Percentiles rank a stretch among this genome's conserved stretches.
These are phyloP conservation scores for Triangularia verruculosa DNA, from an alignment of 2,329 filamentous ascomycete genomes.

Conservation along the genomic window DNA sequence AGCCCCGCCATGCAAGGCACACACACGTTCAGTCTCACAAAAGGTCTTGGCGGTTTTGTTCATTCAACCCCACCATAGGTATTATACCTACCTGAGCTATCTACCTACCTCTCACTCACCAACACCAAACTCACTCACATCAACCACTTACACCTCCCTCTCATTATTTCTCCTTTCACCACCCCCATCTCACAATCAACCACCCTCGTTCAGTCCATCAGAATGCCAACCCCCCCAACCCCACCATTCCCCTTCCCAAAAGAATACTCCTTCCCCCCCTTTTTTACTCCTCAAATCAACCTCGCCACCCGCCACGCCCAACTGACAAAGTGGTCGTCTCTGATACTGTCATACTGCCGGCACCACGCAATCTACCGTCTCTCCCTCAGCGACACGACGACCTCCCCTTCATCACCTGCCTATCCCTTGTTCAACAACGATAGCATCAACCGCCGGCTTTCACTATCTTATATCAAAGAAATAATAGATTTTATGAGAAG, in stretches of 20 bases:
- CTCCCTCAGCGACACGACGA: constrained; percentile 56
- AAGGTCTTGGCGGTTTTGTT: not conserved
- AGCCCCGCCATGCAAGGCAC: not conserved
- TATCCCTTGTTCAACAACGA: constrained; percentile 56
- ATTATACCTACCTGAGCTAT: too few relatives aligned
- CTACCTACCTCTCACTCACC: not conserved
- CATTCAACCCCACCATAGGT: not conserved
- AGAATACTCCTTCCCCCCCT: constrained; percentile 75
- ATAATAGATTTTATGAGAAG: constrained; percentile 58
- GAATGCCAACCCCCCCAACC: not conserved
- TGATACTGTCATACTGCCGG: constrained; percentile 81
- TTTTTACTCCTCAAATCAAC: constrained; percentile 81
- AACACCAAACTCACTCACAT: not conserved
- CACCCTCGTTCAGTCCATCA: not conserved
- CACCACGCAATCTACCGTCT: constrained; percentile 75
- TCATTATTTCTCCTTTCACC: not conserved
- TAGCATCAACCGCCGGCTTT: constrained; percentile 50
- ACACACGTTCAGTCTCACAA: not conserved
- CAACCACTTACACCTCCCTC: not conserved
- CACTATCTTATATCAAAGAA: constrained; percentile 51
- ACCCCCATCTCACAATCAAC: not conserved
- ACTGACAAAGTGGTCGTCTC: constrained; percentile 78
- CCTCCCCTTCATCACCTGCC: constrained; percentile 38
- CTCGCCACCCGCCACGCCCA: constrained; percentile 70
- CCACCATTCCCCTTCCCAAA: constrained; percentile 54